Evolutionary conservation across 768 basidiomycete species (phyloP), one percentile per base, ranked within the genome.

Genomic region (Termitomyces sp.): DNA sequence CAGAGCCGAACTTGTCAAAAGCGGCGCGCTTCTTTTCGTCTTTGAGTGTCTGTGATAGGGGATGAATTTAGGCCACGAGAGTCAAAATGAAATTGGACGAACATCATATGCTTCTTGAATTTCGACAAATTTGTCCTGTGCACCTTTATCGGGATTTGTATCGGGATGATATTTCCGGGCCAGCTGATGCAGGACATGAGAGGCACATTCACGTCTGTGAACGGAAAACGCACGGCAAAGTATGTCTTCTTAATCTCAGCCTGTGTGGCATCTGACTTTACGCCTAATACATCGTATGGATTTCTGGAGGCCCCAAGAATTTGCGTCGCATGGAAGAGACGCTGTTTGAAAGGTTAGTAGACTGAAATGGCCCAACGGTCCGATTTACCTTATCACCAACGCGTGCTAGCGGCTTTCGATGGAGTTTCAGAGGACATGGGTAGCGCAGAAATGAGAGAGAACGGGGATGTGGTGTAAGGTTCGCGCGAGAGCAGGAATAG

Each of bases 121-220:
- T 71, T 99, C 96, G 18, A 95, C 80, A 70, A 99, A 99, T 69
- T 91, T 92, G 61, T 90, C 91, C 64, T 92, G 87, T 0, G 96
- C 92, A 47, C 78, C 80, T 66, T 92, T 90, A 74, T 96, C 92
- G 42, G 93, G 90, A 73, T 94, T 98, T 13, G 94, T 94, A 68
- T 99, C 97, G 0, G 97, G 97, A 71, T 99, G 97, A 67, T 90
- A 97, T 78, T 98, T 96, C 60, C 96, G 90, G 18, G 97, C 97
- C 62, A 99, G 88, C 96, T 97, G 67, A 34, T 61, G 36, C 55
- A 59, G 56, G 53, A 64, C 64, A 59, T 55, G 56, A 63, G 32
- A 51, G 48, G 58, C 26, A 31, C n/a, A 41, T 29, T 41, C 31
- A 39, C 29, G 53, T 57, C 29, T 27, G 7, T 39, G 55, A 29